A percentile compares a stretch with the other conserved stretches of the same genome.
Evolutionary conservation across 2,329 filamentous ascomycete genomes (phyloP).

Genomic region (Amesomyces nigricolor): DNA sequence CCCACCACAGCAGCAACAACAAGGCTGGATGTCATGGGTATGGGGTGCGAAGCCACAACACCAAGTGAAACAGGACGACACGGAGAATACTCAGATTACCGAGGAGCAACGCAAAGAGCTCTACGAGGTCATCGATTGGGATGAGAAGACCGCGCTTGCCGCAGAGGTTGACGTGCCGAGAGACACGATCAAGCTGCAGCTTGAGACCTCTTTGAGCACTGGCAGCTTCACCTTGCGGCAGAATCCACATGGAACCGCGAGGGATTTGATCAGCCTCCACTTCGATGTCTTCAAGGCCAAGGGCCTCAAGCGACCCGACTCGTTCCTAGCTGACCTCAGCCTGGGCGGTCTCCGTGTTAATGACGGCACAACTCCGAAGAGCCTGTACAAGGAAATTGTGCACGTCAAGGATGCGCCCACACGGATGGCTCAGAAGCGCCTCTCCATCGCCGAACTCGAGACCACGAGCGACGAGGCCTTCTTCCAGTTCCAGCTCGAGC

Average conservation of each 20-base stretch:
- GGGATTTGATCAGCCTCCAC: slow-evolving; percentile 81
- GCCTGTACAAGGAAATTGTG: slow-evolving; percentile 89
- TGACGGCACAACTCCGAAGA: slow-evolving; percentile 89
- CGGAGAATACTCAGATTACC: slow-evolving; percentile 80
- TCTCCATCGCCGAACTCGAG: slow-evolving; percentile 52
- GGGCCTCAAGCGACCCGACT: slow-evolving; percentile 83
- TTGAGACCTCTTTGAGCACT: slow-evolving; percentile 88
- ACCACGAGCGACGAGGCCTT: slow-evolving; percentile 60
- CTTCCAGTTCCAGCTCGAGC: slow-evolving; percentile 88
- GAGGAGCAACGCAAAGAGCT: slow-evolving; percentile 95
- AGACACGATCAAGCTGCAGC: slow-evolving; percentile 86
- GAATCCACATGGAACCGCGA: slow-evolving; percentile 69
- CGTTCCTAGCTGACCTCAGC: slow-evolving; percentile 79
- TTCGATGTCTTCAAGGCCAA: slow-evolving; percentile 95
- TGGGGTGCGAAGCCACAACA: slow-evolving; percentile 69
- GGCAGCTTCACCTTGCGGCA: slow-evolving; percentile 93
- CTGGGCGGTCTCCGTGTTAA: slow-evolving; percentile 91
- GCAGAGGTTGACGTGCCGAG: slow-evolving; percentile 85
- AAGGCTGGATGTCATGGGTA: slow-evolving; percentile 87
- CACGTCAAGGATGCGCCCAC: slow-evolving; percentile 82
- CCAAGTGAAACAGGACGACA: slow-evolving; percentile 50
- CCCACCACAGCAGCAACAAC: slow-evolving; percentile 55
- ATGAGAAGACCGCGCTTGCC: slow-evolving; percentile 85
- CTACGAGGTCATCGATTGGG: slow-evolving; percentile 96
- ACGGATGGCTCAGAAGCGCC: slow-evolving; percentile 39